Conservation (phyloP, 2,329 filamentous ascomycete genomes). For the Sclerotinia glacialis region DNA sequence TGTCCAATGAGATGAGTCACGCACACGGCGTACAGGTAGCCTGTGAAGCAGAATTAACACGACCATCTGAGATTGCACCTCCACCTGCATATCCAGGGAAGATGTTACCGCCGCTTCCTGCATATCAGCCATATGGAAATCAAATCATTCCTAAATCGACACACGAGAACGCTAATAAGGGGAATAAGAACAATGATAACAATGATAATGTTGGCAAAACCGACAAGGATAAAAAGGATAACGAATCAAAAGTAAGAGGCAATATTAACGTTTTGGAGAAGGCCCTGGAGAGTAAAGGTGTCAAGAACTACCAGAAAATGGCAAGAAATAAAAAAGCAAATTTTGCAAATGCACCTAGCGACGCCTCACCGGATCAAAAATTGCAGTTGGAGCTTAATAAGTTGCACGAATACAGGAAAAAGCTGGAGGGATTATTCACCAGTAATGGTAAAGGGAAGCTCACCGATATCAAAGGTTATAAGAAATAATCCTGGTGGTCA, state of each 20-base stretch:
- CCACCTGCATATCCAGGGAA: conserved; percentile 21
- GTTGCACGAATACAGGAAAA: conserved; percentile 6
- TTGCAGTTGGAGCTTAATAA: conserved; percentile 8
- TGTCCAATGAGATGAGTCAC: conserved; percentile 6
- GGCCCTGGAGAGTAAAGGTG: not conserved
- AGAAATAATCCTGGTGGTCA: not conserved
- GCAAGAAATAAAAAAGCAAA: conserved; percentile 7
- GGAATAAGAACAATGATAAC: not conserved
- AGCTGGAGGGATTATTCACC: not conserved
- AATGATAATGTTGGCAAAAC: not conserved
- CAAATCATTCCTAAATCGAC: not conserved
- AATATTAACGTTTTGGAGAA: conserved; percentile 9
- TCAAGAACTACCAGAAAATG: not conserved
- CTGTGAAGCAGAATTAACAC: conserved; percentile 15
- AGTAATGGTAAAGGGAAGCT: not conserved
- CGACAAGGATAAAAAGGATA: conserved; percentile 1
- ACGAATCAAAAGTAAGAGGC: not conserved
- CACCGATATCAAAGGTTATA: not conserved
- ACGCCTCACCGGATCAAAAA: not conserved
- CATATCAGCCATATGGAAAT: conserved; percentile 16
- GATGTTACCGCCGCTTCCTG: not conserved
- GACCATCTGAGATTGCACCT: conserved; percentile 19
- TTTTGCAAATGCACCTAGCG: not conserved
- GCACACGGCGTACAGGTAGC: conserved; percentile 11
- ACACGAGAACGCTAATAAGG: not conserved